Percentiles rank a stretch among this genome's conserved stretches.
Conservation (phyloP, 2,329 filamentous ascomycete species). For the Fusarium pilosicola region DNA sequence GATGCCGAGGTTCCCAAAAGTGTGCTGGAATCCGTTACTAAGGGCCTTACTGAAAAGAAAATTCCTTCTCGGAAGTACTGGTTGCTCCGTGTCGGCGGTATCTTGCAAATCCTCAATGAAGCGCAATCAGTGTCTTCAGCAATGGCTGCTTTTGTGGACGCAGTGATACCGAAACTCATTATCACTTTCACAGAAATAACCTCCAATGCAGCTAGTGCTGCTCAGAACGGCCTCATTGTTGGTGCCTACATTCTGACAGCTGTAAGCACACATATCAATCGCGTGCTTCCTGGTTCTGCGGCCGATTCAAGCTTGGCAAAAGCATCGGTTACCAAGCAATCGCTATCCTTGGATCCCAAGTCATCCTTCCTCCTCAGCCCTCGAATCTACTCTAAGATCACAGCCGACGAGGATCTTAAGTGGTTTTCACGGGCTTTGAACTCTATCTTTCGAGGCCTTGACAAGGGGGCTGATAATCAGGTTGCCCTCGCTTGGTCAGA, state of each 20-base stretch:
- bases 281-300: slow-evolving; percentile 64
- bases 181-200: slow-evolving; percentile 81
- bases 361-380: slow-evolving; percentile 88
- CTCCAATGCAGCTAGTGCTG: slow-evolving; percentile 79
- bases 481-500: slow-evolving; percentile 82
- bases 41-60: slow-evolving; percentile 89
- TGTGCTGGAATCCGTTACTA: slow-evolving; percentile 76
- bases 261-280: slow-evolving; percentile 66
- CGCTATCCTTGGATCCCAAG: slow-evolving; percentile 78
- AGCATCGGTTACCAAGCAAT: slow-evolving; percentile 70
- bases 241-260: slow-evolving; percentile 80
- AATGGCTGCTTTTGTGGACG: slow-evolving; percentile 62
- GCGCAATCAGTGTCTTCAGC: slow-evolving; percentile 57
- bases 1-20: slow-evolving; percentile 71
- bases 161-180: slow-evolving; percentile 64
- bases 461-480: slow-evolving; percentile 57
- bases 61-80: slow-evolving; percentile 80
- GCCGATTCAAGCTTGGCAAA: slow-evolving; percentile 61
- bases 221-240: slow-evolving; percentile 84
- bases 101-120: slow-evolving; percentile 68
- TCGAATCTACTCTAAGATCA: slow-evolving; percentile 84
- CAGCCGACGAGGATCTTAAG: slow-evolving; percentile 76
- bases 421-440: slow-evolving; percentile 81
- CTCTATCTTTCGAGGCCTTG: slow-evolving; percentile 66
- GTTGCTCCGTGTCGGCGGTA: slow-evolving; percentile 77